phyloP scores from a whole-genome alignment of 129 eudicot species.

The Centella asiatica region DNA sequence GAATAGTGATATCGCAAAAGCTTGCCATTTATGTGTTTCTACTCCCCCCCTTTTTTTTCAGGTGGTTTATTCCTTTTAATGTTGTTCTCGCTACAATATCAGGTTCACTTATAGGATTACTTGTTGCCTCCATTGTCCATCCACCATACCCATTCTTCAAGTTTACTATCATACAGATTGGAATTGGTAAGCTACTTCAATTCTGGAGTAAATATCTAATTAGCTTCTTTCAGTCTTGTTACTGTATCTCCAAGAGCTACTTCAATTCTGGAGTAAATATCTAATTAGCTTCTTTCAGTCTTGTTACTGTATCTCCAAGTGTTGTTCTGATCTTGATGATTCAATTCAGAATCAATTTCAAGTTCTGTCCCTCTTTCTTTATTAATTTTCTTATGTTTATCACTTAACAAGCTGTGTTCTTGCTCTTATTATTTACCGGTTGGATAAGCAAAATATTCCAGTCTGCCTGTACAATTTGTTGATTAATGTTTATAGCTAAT shows the following conservation, averaged over 20 bases:
- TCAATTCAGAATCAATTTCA: neutral
- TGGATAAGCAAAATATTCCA: neutral
- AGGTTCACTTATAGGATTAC: slow-evolving; percentile 78
- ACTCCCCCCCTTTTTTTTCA: slow-evolving; percentile 19
- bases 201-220: neutral
- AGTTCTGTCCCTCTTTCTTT: neutral
- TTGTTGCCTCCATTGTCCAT: slow-evolving; percentile 58
- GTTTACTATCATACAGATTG: slow-evolving; percentile 83
- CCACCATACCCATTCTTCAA: slow-evolving; percentile 92
- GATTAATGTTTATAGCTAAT: too few species aligned
- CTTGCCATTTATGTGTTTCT: slow-evolving; percentile 1
- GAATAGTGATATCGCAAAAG: neutral
- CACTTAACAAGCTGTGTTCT: neutral
- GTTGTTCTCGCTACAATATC: slow-evolving; percentile 66
- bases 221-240: neutral
- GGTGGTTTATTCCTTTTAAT: slow-evolving; percentile 97
- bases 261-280: neutral
- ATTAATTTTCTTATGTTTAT: too few species aligned
- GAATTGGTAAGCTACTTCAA: slow-evolving; percentile 50
- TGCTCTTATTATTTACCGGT: neutral
- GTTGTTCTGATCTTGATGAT: neutral
- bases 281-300: neutral
- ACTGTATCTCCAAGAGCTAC: too few species aligned
- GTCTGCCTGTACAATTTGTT: neutral
- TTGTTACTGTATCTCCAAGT: neutral